Evolutionary conservation across 495 filamentous ascomycete species (phyloP).

Genomic region (Annulohypoxylon moriforme): DNA sequence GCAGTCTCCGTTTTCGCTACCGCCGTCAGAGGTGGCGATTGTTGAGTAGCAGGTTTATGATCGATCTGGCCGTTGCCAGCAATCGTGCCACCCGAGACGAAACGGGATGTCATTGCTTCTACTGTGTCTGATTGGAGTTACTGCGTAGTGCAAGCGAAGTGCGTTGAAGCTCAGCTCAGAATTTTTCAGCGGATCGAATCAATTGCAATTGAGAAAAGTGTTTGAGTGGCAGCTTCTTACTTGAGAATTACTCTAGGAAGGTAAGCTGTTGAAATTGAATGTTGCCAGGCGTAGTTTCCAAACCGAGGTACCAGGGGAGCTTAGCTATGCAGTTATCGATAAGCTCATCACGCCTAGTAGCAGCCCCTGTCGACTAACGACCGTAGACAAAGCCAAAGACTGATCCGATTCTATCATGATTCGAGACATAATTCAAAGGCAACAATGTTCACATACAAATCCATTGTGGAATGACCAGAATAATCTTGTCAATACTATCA

Average conservation of each 20-base stretch:
- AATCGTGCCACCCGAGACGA: slow-evolving; percentile 86
- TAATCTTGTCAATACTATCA: too few species aligned
- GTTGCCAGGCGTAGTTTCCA: too few species aligned
- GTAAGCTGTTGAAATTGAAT: too few species aligned
- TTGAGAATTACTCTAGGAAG: not conserved
- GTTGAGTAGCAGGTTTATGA: not conserved
- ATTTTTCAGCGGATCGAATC: not conserved
- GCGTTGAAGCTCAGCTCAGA: not conserved
- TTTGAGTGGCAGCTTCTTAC: not conserved
- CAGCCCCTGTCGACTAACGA: not conserved
- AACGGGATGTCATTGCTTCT: slow-evolving; percentile 80
- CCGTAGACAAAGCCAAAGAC: not conserved
- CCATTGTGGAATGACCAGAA: too few species aligned
- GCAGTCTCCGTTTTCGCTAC: not conserved
- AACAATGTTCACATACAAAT: too few species aligned
- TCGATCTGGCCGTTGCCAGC: slow-evolving; percentile 56
- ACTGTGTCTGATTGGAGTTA: not conserved
- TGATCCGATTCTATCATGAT: not conserved
- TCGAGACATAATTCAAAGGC: not conserved
- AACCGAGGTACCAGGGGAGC: too few species aligned
- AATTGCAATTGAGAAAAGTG: not conserved
- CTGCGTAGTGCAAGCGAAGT: too few species aligned
- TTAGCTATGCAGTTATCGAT: slow-evolving; percentile 41
- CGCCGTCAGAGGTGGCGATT: not conserved
- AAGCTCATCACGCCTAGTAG: slow-evolving; percentile 2